Evolutionary conservation across 2,329 filamentous ascomycete species (phyloP), one percentile per base, ranked within the genome.

Genomic region (Thermoascus crustaceus): DNA sequence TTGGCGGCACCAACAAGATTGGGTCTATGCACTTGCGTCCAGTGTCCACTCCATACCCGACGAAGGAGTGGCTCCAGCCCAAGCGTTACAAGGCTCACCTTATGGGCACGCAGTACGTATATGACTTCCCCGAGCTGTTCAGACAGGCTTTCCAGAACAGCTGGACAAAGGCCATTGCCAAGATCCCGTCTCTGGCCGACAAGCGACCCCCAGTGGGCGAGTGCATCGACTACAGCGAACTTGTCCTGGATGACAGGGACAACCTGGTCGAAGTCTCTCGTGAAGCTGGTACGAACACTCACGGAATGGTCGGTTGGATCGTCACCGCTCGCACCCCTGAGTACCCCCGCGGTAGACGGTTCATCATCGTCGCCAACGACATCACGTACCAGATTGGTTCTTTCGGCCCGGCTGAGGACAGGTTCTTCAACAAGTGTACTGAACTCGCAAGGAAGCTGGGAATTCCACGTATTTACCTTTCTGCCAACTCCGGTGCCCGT

Each of bases 61-160:
- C 89, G 57, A 98, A 98, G 79, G 93, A 95, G 66, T 94, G 88
- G 73, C 76, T 98, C 42, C 91, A 98, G 69, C 91, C 91, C 44
- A 96, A 96, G 80, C 80, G 91, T 52, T 96, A 98, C 80, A 95
- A 94, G 81, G 91, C 91, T 49, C 91, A 98, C 61, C 72, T 96
- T 43, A 95, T 98, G 88, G 91, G 91, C 46, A 98, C 91, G 18
- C 91, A 98, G 67, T 98, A 95, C 60, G 91, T 96, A 36, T 98
- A 98, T 62, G 91, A 98, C 66, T 98, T 98, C 82, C 91, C 91
- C 19, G 91, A 98, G 73, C 80, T 98, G 32, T 98, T 98, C 83
- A 80, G 91, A 57, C 91, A 96, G 67, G 87, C 91, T 29, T 86
- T 94, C 58, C 87, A 95, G 70, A 95, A 95, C 73, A 84, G 78